phyloP scores from a whole-genome alignment of 352 stramenopile genomes.

The Pythium brachiatum region DNA sequence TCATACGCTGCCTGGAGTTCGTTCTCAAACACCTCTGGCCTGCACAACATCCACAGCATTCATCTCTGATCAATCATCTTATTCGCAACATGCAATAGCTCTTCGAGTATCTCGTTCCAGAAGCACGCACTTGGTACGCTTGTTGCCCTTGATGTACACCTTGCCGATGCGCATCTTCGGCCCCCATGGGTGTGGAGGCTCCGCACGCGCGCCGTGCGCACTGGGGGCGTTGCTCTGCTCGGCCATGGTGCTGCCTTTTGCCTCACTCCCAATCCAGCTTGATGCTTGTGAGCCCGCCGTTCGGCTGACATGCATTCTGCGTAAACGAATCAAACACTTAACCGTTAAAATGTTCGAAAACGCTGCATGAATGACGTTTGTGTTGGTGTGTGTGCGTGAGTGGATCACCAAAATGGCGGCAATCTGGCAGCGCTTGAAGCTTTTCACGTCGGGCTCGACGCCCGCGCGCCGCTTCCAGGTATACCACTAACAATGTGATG shows the following conservation, averaged over 20 bases:
- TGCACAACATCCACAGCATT: constrained; percentile 21
- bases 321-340: constrained; percentile 9
- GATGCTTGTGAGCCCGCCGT: constrained; percentile 9
- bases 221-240: background rate
- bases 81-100: background rate
- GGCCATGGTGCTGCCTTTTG: constrained; percentile 14
- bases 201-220: constrained; percentile 4
- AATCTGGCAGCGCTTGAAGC: constrained; percentile 72
- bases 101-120: background rate
- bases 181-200: constrained; percentile 62
- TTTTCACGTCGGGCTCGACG: constrained; percentile 74
- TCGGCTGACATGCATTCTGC: constrained; percentile 21
- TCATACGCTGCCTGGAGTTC: constrained; percentile 75
- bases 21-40: constrained; percentile 82
- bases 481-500: background rate
- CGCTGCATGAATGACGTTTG: background rate
- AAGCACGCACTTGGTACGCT: constrained; percentile 70
- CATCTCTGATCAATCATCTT: background rate
- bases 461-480: constrained; percentile 82
- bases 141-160: constrained; percentile 86
- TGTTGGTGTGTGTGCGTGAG: background rate
- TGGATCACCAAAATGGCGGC: constrained; percentile 44
- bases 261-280: background rate
- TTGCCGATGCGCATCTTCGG: constrained; percentile 82
- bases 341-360: constrained; percentile 3